Conservation (phyloP, 2,329 filamentous ascomycete species). For the Hymenoscyphus repandus region DNA sequence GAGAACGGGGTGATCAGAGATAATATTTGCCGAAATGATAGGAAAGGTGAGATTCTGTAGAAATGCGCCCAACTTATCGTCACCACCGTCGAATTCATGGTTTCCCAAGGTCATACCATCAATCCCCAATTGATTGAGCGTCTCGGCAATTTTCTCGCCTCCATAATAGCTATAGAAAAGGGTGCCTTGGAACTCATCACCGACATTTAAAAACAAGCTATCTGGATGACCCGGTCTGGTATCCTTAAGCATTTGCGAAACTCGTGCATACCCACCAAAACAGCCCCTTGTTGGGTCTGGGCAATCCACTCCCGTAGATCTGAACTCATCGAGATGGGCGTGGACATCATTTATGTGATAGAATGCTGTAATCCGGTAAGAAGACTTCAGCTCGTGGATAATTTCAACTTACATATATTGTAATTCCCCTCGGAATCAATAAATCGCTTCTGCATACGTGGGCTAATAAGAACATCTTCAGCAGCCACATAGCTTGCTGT, state of each 20-base stretch:
- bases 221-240: slow-evolving; percentile 53
- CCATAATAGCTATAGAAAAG: slow-evolving; percentile 63
- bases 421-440: slow-evolving; percentile 45
- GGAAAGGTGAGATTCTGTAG: slow-evolving; percentile 60
- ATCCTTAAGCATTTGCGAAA: slow-evolving; percentile 55
- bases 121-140: slow-evolving; percentile 59
- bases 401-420: slow-evolving; percentile 39
- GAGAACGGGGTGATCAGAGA: slow-evolving; percentile 52
- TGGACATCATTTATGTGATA: slow-evolving; percentile 68
- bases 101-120: slow-evolving; percentile 65
- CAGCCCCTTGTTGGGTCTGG: slow-evolving; percentile 50
- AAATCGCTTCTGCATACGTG: slow-evolving; percentile 43
- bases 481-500: slow-evolving; percentile 1
- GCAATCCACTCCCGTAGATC: slow-evolving; percentile 57
- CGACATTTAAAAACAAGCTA: slow-evolving; percentile 58
- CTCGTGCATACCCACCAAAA: slow-evolving; percentile 59
- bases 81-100: slow-evolving; percentile 62
- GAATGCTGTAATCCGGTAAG: slow-evolving; percentile 39
- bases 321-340: slow-evolving; percentile 60
- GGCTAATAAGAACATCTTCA: slow-evolving; percentile 46
- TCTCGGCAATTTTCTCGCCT: slow-evolving; percentile 63
- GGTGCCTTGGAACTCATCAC: slow-evolving; percentile 63
- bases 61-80: slow-evolving; percentile 57
- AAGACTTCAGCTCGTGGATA: not conserved
- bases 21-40: slow-evolving; percentile 57